phyloP scores from a whole-genome alignment of 192 early-diverging fungal genomes.

The Dissophora ornata region DNA sequence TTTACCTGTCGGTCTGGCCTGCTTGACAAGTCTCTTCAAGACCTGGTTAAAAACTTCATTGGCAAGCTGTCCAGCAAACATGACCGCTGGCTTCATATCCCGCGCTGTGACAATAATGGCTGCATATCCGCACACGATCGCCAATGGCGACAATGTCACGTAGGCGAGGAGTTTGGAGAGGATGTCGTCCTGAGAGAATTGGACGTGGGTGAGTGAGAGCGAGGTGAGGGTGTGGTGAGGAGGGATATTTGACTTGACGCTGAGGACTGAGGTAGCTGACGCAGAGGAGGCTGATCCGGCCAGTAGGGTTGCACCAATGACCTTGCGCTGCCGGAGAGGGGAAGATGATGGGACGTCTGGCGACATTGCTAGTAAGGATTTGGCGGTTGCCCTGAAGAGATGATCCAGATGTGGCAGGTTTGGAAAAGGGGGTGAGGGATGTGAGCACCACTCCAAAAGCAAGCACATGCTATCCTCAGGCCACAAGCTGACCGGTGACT shows the following conservation, averaged over 20 bases:
- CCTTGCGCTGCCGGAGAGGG: constrained; percentile 21
- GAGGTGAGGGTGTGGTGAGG: constrained; percentile 59
- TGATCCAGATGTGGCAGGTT: background rate
- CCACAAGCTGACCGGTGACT: too few species aligned
- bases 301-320: background rate
- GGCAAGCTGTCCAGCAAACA: constrained; percentile 76
- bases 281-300: background rate
- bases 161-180: constrained; percentile 72
- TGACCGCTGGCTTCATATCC: constrained; percentile 65
- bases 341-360: background rate
- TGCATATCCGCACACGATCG: constrained; percentile 74
- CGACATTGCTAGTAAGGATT: constrained; percentile 8
- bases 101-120: constrained; percentile 71
- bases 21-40: constrained; percentile 68
- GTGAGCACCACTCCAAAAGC: too few species aligned
- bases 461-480: too few species aligned
- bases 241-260: constrained; percentile 30
- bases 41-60: constrained; percentile 74
- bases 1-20: constrained; percentile 76
- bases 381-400: too few species aligned
- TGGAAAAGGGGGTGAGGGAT: background rate
- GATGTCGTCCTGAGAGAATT: constrained; percentile 68
- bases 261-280: background rate
- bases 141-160: constrained; percentile 72
- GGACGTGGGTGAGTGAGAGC: constrained; percentile 78